These are phyloP conservation scores for Papilionanthe hybrid DNA, from an alignment of 116 monocot genomes.

Conservation along the genomic window DNA sequence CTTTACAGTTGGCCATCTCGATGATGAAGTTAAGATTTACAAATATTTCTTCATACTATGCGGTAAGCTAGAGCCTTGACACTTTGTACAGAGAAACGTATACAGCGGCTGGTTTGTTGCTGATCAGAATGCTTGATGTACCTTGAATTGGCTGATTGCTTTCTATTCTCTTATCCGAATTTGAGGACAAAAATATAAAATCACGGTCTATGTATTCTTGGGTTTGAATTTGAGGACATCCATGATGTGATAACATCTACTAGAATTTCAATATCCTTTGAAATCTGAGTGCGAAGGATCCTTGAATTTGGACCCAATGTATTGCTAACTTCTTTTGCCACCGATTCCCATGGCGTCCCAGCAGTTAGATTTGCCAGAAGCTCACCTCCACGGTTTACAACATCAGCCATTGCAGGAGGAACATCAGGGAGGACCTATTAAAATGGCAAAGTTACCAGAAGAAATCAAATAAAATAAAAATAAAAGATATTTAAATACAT, in stretches of 20 bases:
- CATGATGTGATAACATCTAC: conserved; percentile 59
- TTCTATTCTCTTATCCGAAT: neutral
- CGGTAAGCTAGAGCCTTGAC: neutral
- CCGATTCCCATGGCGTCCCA: conserved; percentile 86
- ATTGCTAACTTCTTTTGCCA: conserved; percentile 70
- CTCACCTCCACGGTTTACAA: conserved; percentile 78
- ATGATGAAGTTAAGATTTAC: neutral
- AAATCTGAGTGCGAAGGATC: conserved; percentile 47
- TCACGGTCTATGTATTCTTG: conserved; percentile 6
- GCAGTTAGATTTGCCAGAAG: conserved; percentile 62
- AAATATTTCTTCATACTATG: neutral
- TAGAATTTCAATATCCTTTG: conserved; percentile 59
- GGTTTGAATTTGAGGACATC: conserved; percentile 54
- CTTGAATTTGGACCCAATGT: conserved; percentile 57
- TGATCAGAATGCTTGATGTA: neutral
- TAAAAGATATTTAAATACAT: neutral
- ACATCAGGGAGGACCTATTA: conserved; percentile 68
- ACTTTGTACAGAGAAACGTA: too few species aligned
- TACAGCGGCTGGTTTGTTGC: too few species aligned
- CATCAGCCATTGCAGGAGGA: conserved; percentile 93
- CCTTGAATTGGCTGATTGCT: neutral
- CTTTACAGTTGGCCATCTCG: too few species aligned
- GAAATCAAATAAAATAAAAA: neutral
- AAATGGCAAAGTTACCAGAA: neutral
- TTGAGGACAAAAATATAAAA: neutral